phyloP scores from a whole-genome alignment of 2,329 filamentous ascomycete genomes.

The Nemania bipapillata region DNA sequence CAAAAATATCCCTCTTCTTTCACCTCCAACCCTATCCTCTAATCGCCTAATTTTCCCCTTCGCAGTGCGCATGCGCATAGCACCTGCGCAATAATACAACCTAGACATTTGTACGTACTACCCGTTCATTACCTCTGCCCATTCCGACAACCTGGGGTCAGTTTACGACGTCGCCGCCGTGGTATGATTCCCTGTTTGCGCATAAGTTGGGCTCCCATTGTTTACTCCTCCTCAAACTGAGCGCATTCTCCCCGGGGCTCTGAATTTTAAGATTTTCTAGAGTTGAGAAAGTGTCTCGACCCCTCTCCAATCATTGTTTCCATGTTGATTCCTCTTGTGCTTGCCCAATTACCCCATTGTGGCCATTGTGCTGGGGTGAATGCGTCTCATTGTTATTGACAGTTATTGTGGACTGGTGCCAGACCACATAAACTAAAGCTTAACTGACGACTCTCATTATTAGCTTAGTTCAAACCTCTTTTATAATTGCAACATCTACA shows the following conservation, averaged over 20 bases:
- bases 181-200: slow-evolving; percentile 28
- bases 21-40: slow-evolving; percentile 19
- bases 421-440: not conserved
- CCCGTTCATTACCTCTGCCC: slow-evolving; percentile 8
- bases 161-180: not conserved
- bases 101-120: slow-evolving; percentile 33
- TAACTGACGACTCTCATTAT: slow-evolving; percentile 26
- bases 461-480: slow-evolving; percentile 18
- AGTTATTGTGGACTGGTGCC: slow-evolving; percentile 14
- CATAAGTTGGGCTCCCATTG: slow-evolving; percentile 33
- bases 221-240: slow-evolving; percentile 37
- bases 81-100: slow-evolving; percentile 24
- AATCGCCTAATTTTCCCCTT: slow-evolving; percentile 11
- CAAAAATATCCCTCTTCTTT: slow-evolving; percentile 31
- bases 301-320: slow-evolving; percentile 4
- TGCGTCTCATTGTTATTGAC: slow-evolving; percentile 17
- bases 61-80: slow-evolving; percentile 30
- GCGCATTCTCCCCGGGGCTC: slow-evolving; percentile 39
- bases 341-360: slow-evolving; percentile 19
- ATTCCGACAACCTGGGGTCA: not conserved
- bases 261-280: slow-evolving; percentile 1
- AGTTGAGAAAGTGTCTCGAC: slow-evolving; percentile 33
- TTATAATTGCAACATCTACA: slow-evolving; percentile 15
- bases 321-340: slow-evolving; percentile 9
- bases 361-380: slow-evolving; percentile 18